Percentiles rank a stretch among this genome's conserved stretches.
Evolutionary conservation across 495 filamentous ascomycete genomes (phyloP).

Genomic region (Lasiosphaeriaceae sp.): DNA sequence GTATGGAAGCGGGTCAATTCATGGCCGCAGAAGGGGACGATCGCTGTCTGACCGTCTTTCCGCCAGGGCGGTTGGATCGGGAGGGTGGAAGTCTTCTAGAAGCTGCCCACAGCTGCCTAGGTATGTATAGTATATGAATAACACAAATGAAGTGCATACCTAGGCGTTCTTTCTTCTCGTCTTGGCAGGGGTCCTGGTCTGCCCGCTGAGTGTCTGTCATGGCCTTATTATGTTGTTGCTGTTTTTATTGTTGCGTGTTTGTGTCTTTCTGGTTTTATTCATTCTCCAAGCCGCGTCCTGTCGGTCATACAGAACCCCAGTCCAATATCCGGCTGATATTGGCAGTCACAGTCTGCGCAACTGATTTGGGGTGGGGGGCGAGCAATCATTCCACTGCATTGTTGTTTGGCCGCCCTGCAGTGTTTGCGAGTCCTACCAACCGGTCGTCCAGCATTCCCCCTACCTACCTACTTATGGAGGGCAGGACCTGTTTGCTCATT

Average conservation of each 20-base stretch:
- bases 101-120: background rate
- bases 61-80: background rate
- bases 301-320: conserved; percentile 13
- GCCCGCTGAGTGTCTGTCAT: background rate
- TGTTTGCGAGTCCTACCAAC: too few species aligned
- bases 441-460: too few species aligned
- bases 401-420: too few species aligned
- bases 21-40: background rate
- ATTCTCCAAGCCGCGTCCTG: conserved; percentile 22
- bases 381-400: too few species aligned
- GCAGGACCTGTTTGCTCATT: too few species aligned
- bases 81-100: background rate
- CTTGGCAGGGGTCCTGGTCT: background rate
- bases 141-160: too few species aligned
- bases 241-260: conserved; percentile 9
- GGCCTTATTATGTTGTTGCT: conserved; percentile 14
- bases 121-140: too few species aligned
- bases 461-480: too few species aligned
- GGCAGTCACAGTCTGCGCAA: conserved; percentile 12
- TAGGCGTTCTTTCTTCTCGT: background rate
- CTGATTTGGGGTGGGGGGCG: background rate
- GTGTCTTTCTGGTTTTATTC: conserved; percentile 5
- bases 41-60: background rate
- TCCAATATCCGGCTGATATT: conserved; percentile 20
- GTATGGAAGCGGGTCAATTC: background rate